Base-by-base conservation (phyloP, 2,329 filamentous ascomycete genomes). In the Bipolaris cookei region DNA sequence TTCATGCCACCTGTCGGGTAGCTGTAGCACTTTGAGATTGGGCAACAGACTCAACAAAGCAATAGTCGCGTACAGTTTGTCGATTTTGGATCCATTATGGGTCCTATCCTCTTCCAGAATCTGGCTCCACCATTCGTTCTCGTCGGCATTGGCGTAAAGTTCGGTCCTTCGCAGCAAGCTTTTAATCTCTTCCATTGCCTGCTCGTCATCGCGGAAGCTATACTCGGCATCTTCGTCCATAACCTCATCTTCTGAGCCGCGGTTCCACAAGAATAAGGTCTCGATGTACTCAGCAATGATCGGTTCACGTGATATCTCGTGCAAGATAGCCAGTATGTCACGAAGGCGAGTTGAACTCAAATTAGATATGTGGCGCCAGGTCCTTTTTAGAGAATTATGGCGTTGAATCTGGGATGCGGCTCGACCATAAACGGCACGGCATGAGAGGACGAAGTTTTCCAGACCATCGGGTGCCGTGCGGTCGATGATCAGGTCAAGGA, bases 401-500 rank as follows among this genome's bases (percentile, higher is more conserved):
- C 60, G 64, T 5, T 59, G 41, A 10, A 75, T 69, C 21, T 73
- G 70, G 5, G 65, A 56, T 6, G 42, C 51, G 3, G 72, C 70
- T 25, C 68, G 69, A 21, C 42, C 50, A 43, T 73, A 64, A 1
- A 75, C 54, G 6, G 67, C 62, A 44, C 70, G 72, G 49, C 71
- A 76, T 10, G 67, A 59, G 8, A 76, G 65, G 3, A 66, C 71
- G 38, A 76, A 69, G 41, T 54, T 58, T 52, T 75, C 69, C 7
- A 76, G 52, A 7, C 71, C 70, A 37, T 38, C 21, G 5, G 73
- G 72, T 7, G 65, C 56, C 10, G 70, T 65, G 21, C 60, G 61
- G 30, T 69, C 62, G 35, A 76, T 67, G 34, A 76, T 70, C 7
- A 63, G 61, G 45, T 73, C 71, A 16, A 76, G 58, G n/a, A 75